A percentile compares a stretch with the other conserved stretches of the same genome.
Conservation (phyloP, 768 basidiomycete species). For the Amanita thiersii region DNA sequence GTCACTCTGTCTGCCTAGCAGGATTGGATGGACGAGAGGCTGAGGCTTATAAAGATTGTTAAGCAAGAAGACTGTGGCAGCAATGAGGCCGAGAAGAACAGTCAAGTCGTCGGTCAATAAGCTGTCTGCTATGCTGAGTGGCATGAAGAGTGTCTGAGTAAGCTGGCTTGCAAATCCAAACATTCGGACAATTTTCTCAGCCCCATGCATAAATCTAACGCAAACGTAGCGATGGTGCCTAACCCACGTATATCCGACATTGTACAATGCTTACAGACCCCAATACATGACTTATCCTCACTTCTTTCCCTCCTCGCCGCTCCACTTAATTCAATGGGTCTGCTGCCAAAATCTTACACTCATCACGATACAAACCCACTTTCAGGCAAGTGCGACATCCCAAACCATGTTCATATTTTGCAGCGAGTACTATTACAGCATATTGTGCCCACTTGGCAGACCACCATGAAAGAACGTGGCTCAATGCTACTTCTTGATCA, state of each 20-base stretch:
- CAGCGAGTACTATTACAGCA: slow-evolving; percentile 59
- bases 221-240: no score
- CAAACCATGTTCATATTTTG: slow-evolving; percentile 42
- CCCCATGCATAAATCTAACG: no score
- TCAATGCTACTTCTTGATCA: slow-evolving; percentile 42
- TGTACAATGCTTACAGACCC: slow-evolving; percentile 35
- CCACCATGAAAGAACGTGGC: slow-evolving; percentile 39
- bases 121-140: slow-evolving; percentile 35
- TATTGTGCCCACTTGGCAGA: slow-evolving; percentile 65
- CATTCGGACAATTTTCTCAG: no score
- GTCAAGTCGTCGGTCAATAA: slow-evolving; percentile 75
- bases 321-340: slow-evolving; percentile 47
- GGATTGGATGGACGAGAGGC: slow-evolving; percentile 87
- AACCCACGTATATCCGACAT: slow-evolving; percentile 31
- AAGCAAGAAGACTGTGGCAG: slow-evolving; percentile 68
- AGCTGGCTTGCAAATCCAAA: background rate
- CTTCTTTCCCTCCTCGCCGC: slow-evolving; percentile 48
- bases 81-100: slow-evolving; percentile 66
- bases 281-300: slow-evolving; percentile 37
- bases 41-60: slow-evolving; percentile 76
- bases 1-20: slow-evolving; percentile 89
- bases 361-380: slow-evolving; percentile 33
- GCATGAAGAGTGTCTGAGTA: background rate
- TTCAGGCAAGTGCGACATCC: slow-evolving; percentile 22
- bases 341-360: slow-evolving; percentile 53